Evolutionary conservation across 176 grass and related monocot species (phyloP).

Genomic region (Lolium multiflorum): DNA sequence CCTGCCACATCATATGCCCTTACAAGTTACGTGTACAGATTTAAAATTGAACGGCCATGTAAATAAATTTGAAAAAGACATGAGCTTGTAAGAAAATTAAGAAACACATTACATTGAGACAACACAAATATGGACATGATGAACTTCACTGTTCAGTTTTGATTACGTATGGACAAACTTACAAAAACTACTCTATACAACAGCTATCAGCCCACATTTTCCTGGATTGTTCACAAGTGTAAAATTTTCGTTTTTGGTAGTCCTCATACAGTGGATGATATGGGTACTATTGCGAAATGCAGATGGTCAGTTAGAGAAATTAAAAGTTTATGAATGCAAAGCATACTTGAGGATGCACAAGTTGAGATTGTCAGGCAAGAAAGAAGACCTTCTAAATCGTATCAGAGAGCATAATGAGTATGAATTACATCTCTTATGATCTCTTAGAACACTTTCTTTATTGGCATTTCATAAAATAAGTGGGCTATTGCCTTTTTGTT

Average conservation of each 20-base stretch:
- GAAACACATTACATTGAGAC: background rate
- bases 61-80: background rate
- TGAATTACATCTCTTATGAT: constrained; percentile 30
- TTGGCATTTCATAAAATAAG: constrained; percentile 12
- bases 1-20: background rate
- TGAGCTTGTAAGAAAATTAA: background rate
- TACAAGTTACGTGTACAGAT: background rate
- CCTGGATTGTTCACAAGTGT: background rate
- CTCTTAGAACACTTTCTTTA: background rate
- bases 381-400: constrained; percentile 60
- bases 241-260: background rate
- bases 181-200: background rate
- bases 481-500: background rate
- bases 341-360: constrained; percentile 71
- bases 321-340: constrained; percentile 72
- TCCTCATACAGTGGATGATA: background rate
- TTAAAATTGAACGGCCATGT: background rate
- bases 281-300: background rate
- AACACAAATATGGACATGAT: background rate
- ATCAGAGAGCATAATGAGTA: constrained; percentile 68
- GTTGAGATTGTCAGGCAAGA: constrained; percentile 69
- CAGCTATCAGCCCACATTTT: background rate
- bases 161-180: constrained; percentile 1
- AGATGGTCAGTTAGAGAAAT: constrained; percentile 66
- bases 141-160: constrained; percentile 1